Percentiles rank a stretch among this genome's conserved stretches.
These are phyloP conservation scores for Auxenochlorella protothecoides DNA, from an alignment of 139 green algal species.

Conservation along the genomic window DNA sequence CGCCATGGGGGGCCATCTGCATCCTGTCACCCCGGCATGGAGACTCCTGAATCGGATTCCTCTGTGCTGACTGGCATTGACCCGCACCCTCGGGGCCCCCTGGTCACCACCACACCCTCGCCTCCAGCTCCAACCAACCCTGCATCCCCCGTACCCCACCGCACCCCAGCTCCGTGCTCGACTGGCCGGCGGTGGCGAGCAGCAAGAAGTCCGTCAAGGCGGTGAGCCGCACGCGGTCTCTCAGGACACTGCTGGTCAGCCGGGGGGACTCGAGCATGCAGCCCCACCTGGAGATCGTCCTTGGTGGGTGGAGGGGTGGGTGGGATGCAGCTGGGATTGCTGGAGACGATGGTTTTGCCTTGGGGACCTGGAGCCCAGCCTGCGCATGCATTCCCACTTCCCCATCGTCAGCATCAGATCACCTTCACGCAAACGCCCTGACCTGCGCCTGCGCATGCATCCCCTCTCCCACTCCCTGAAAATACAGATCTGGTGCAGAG, in stretches of 20 bases:
- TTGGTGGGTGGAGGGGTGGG: too few relatives aligned
- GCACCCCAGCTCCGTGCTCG: slow-evolving; percentile 29
- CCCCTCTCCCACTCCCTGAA: background rate
- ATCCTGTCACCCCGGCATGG: too few relatives aligned
- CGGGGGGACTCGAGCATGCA: background rate
- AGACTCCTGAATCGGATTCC: too few relatives aligned
- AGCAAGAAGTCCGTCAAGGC: slow-evolving; percentile 63
- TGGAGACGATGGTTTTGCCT: too few relatives aligned
- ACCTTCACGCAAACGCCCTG: background rate
- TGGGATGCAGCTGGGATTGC: too few relatives aligned
- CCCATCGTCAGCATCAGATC: background rate
- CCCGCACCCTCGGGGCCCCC: too few relatives aligned
- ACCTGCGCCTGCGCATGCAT: background rate
- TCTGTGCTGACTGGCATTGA: too few relatives aligned
- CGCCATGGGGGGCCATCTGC: too few relatives aligned
- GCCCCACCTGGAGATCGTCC: slow-evolving; percentile 3
- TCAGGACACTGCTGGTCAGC: background rate
- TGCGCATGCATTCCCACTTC: too few relatives aligned
- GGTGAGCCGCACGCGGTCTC: slow-evolving; percentile 40
- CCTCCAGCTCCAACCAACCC: background rate
- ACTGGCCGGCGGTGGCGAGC: slow-evolving; percentile 59
- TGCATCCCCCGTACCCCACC: too few relatives aligned
- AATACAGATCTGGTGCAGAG: slow-evolving; percentile 31
- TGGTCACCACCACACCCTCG: background rate
- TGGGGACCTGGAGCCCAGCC: too few relatives aligned